Evolutionary conservation across 805 yeast genomes (phyloP), one percentile per base, ranked within the genome.

Genomic region (Kockiozyma suomiensis): DNA sequence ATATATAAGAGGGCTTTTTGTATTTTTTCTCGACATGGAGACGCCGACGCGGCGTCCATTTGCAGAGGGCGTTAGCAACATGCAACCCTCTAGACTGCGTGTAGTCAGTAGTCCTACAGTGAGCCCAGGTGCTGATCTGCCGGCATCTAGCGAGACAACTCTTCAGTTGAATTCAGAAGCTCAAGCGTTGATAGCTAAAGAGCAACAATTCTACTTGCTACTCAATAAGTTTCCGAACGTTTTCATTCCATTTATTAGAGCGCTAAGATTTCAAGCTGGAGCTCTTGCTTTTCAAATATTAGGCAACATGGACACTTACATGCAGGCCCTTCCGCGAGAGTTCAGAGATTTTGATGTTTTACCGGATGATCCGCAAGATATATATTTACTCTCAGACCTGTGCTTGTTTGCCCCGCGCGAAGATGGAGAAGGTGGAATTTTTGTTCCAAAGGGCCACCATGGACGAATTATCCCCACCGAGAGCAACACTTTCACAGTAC

Each of bases 231-330:
- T 89, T 62, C 98, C 98, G 0, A 70, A 80, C 1, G 68, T 84
- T 1, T 71, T 89, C 17, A 71, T 79, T 1, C 85, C 93, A 0
- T 84, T 85, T 59, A 72, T 90, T 41, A 79, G 83, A 55, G 66
- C 90, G 12, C 77, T 86, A 13, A 76, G 86, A 8, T 80, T 85
- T 30, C 48, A 48, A 10, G 46, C 46, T 21, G 87, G 88, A 66
- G 84, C 87, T 0, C 81, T 81, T 40, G 94, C 96, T 0, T 76
- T 81, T 59, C 82, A 81, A 56, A 88, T 87, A 62, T 76, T 91
- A 64, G 73, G 78, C 13, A 76, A 78, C 19, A 72, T 91, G 68
- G 76, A 77, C 45, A 83, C 96, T 0, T 90, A 83, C 69, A 85
- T 89, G 79, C 78, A 81, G 48, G 71, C 76, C 48, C 62, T 77